Evolutionary conservation across 768 basidiomycete species (phyloP).

Genomic region (Leccinellum rugosiceps): DNA sequence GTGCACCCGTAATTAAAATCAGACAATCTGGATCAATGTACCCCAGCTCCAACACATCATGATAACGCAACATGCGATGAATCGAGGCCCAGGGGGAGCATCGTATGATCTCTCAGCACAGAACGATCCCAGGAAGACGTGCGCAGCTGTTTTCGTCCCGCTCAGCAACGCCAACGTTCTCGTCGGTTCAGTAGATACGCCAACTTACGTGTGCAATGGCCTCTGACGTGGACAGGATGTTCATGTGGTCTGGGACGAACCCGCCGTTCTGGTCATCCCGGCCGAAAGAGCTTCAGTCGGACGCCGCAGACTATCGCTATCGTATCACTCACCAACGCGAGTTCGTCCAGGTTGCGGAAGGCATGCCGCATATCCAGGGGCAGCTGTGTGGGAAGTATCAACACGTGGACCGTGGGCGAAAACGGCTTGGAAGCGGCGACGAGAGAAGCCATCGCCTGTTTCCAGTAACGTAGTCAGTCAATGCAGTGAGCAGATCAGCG

Average conservation of each 20-base stretch:
- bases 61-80: slow-evolving; percentile 19
- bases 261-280: slow-evolving; percentile 45
- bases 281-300: neutral
- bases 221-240: slow-evolving; percentile 56
- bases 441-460: slow-evolving; percentile 52
- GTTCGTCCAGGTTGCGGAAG: slow-evolving; percentile 69
- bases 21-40: neutral
- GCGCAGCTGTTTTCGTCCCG: slow-evolving; percentile 41
- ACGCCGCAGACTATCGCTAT: neutral
- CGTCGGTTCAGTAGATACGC: neutral
- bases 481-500: neutral
- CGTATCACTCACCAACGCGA: slow-evolving; percentile 45
- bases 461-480: neutral
- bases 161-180: neutral
- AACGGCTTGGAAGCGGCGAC: slow-evolving; percentile 61
- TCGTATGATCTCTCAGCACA: slow-evolving; percentile 44
- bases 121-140: slow-evolving; percentile 49
- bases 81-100: slow-evolving; percentile 58
- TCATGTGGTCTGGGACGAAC: slow-evolving; percentile 71
- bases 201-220: slow-evolving; percentile 56
- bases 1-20: neutral
- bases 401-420: slow-evolving; percentile 66
- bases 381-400: slow-evolving; percentile 70
- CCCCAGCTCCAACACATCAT: slow-evolving; percentile 5
- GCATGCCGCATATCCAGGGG: slow-evolving; percentile 67